phyloP scores from a whole-genome alignment of 352 stramenopile species.

The Phytophthora pluvialis region DNA sequence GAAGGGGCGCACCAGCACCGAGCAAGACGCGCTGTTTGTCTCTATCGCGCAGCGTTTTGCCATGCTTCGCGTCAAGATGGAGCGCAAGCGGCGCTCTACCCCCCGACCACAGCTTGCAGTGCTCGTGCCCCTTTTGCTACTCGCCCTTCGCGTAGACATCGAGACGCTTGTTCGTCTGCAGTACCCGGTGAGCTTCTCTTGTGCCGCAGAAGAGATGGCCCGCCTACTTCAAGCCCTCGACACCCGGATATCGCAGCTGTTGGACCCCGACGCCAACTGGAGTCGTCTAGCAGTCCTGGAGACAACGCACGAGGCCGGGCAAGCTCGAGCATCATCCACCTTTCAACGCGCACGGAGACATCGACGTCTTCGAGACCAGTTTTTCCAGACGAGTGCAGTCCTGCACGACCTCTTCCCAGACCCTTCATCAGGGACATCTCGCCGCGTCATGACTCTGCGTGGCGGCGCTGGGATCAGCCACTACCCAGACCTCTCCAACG shows the following conservation, averaged over 20 bases:
- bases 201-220: constrained; percentile 43
- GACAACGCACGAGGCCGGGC: constrained; percentile 61
- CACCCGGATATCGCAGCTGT: constrained; percentile 46
- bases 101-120: constrained; percentile 29
- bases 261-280: constrained; percentile 61
- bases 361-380: constrained; percentile 56
- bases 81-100: constrained; percentile 19
- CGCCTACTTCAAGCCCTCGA: constrained; percentile 54
- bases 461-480: constrained; percentile 54
- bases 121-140: constrained; percentile 57
- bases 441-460: constrained; percentile 58
- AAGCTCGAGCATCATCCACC: constrained; percentile 44
- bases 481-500: constrained; percentile 39
- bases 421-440: constrained; percentile 52
- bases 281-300: constrained; percentile 66
- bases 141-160: constrained; percentile 64
- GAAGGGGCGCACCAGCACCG: background rate
- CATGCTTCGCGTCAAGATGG: constrained; percentile 28
- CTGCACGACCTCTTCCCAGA: constrained; percentile 65
- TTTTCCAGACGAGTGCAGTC: constrained; percentile 64
- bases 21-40: constrained; percentile 57
- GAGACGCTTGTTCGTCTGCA: constrained; percentile 68
- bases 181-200: constrained; percentile 65
- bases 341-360: constrained; percentile 58
- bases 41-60: constrained; percentile 45